These are phyloP conservation scores for Citrus maxima DNA, from an alignment of 345 rosid species.

Conservation along the genomic window DNA sequence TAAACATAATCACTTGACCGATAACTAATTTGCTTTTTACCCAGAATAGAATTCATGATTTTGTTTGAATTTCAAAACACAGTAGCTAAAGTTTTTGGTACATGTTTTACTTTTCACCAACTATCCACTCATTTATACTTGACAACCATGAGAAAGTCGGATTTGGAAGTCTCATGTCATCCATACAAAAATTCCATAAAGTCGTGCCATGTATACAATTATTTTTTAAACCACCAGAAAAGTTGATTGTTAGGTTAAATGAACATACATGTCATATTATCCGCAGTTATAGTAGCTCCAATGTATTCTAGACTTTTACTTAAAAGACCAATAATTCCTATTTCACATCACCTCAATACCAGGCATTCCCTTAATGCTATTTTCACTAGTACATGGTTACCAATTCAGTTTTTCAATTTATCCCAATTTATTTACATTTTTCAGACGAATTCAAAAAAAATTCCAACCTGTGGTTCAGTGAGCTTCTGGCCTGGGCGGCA, in stretches of 20 bases:
- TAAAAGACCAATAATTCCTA: too few species aligned
- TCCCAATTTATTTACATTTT: background rate
- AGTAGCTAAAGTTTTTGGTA: background rate
- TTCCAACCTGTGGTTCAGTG: conserved; percentile 64
- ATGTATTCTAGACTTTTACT: too few species aligned
- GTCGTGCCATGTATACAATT: too few species aligned
- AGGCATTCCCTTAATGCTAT: background rate
- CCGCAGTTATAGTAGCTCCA: too few species aligned
- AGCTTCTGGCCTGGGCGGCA: conserved; percentile 61
- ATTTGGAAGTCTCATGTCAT: background rate
- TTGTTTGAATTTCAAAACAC: background rate
- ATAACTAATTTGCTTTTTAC: background rate
- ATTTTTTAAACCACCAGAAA: too few species aligned
- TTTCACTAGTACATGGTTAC: background rate
- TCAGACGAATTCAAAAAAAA: too few species aligned
- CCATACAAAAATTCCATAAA: too few species aligned
- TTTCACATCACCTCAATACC: background rate
- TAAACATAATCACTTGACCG: background rate
- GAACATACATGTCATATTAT: too few species aligned
- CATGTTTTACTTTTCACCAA: too few species aligned
- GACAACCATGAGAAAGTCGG: background rate
- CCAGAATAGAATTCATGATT: background rate
- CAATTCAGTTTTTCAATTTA: background rate
- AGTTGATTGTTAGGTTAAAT: too few species aligned
- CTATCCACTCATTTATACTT: background rate